Base-by-base conservation (phyloP, 106 monocot species). In the Iris macrosiphon region DNA sequence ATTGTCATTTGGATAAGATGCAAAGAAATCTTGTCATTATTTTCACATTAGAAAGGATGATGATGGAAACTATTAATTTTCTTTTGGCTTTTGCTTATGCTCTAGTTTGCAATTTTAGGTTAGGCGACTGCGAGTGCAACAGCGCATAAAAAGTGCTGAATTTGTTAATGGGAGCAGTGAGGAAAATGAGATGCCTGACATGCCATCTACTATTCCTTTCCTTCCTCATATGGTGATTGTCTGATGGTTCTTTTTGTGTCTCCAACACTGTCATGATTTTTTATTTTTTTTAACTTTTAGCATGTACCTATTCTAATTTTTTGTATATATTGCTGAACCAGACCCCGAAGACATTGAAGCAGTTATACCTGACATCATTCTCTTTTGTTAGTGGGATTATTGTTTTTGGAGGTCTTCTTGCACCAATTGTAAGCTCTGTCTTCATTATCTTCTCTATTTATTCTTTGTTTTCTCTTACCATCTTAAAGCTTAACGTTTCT, bases 171-270 rank as follows among this genome's bases (percentile, higher is more conserved):
- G 69, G 33, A 30, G 23, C 25, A 49, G 12, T 17, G 84, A 88
- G 48, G 93, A 88, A 57, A 94, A 64, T 72, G 93, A 94, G 65
- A 88, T 94, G 93, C 93, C 76, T 39, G 88, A 84, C 11, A 94
- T 94, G 31, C 81, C 93, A 30, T 94, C 93, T 18, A 81, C 88
- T 45, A 88, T 94, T 61, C 93, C 93, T 24, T 94, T 94, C 71
- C 56, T 84, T 40, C 75, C 93, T 54, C 45, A 64, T 37, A 66
- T 81, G 84, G 93, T 87, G n/a, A 27, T 43, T 55, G 42, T 42
- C 31, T 61, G 31, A 49, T n/a, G n/a, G n/a, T n/a, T n/a, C n/a
- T n/a, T n/a, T n/a, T n/a, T n/a, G n/a, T n/a, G n/a, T n/a, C n/a
- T n/a, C n/a, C n/a, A n/a, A 7, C 15, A 22, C 13, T 52, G 44